Evolutionary conservation across 2,329 filamentous ascomycete species (phyloP).

Genomic region (Pseudogymnoascus sp.): DNA sequence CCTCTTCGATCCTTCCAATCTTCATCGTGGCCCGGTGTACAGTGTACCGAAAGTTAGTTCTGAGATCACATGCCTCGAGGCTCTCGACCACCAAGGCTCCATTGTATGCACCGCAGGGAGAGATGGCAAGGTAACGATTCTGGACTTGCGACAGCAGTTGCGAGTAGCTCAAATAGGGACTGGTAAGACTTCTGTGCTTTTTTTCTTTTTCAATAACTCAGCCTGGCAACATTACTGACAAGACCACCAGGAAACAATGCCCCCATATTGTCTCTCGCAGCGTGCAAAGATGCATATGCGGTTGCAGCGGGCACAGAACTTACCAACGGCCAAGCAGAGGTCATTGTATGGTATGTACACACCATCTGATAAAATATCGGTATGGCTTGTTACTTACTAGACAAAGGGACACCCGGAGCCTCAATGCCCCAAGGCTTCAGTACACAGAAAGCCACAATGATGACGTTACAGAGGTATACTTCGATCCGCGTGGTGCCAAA

Average conservation of each 20-base stretch:
- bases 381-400: slow-evolving; percentile 41
- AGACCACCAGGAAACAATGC: slow-evolving; percentile 34
- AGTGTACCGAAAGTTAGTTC: slow-evolving; percentile 45
- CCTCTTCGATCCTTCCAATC: slow-evolving; percentile 50
- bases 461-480: slow-evolving; percentile 50
- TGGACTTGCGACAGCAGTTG: slow-evolving; percentile 46
- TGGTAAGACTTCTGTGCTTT: background rate
- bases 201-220: background rate
- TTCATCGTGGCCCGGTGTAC: slow-evolving; percentile 43
- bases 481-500: background rate
- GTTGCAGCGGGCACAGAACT: slow-evolving; percentile 68
- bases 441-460: slow-evolving; percentile 61
- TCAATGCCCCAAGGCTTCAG: slow-evolving; percentile 38
- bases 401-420: slow-evolving; percentile 49
- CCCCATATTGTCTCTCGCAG: slow-evolving; percentile 56
- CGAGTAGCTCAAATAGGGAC: slow-evolving; percentile 5
- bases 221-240: slow-evolving; percentile 1
- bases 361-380: slow-evolving; percentile 48
- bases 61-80: slow-evolving; percentile 54
- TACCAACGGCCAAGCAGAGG: slow-evolving; percentile 51
- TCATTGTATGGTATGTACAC: slow-evolving; percentile 50
- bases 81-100: slow-evolving; percentile 42
- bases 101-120: slow-evolving; percentile 61
- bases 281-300: slow-evolving; percentile 45
- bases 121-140: slow-evolving; percentile 57